A percentile compares a stretch with the other conserved stretches of the same genome.
phyloP scores from a whole-genome alignment of 2,329 filamentous ascomycete genomes.

The Orbilia oligospora region DNA sequence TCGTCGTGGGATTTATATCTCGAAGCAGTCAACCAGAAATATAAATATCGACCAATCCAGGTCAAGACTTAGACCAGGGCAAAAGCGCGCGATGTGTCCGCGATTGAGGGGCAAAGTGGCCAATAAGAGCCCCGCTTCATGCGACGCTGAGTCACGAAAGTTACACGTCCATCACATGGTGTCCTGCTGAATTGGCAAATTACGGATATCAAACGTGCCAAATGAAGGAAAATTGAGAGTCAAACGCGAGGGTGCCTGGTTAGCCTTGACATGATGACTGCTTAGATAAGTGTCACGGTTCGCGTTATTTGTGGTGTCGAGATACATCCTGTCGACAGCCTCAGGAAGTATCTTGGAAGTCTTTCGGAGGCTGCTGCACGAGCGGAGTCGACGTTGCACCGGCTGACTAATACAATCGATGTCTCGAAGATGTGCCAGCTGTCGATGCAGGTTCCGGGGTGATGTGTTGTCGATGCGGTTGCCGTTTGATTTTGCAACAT shows the following conservation, averaged over 20 bases:
- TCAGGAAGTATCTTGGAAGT: constrained; percentile 7
- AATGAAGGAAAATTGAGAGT: constrained; percentile 38
- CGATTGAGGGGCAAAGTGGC: constrained; percentile 57
- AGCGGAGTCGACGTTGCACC: constrained; percentile 26
- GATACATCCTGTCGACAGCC: constrained; percentile 17
- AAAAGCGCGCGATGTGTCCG: constrained; percentile 40
- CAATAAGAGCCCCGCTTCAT: constrained; percentile 47
- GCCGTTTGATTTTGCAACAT: constrained; percentile 42
- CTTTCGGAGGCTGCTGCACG: neutral
- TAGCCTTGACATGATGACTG: constrained; percentile 48
- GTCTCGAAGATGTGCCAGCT: constrained; percentile 14
- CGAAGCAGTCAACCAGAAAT: neutral
- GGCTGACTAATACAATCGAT: constrained; percentile 57
- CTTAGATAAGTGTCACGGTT: constrained; percentile 27
- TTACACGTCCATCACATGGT: constrained; percentile 61
- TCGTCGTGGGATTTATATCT: constrained; percentile 44
- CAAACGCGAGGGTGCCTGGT: constrained; percentile 56
- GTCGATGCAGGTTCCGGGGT: neutral
- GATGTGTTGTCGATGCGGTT: constrained; percentile 40
- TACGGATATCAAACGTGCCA: constrained; percentile 36
- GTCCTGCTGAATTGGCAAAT: constrained; percentile 15
- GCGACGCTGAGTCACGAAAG: constrained; percentile 59
- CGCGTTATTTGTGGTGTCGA: constrained; percentile 22
- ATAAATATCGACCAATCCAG: constrained; percentile 42
- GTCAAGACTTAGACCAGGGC: neutral